These are phyloP conservation scores for Phellopilus nigrolimitatus DNA, from an alignment of 1,284 basidiomycete genomes.

Conservation along the genomic window DNA sequence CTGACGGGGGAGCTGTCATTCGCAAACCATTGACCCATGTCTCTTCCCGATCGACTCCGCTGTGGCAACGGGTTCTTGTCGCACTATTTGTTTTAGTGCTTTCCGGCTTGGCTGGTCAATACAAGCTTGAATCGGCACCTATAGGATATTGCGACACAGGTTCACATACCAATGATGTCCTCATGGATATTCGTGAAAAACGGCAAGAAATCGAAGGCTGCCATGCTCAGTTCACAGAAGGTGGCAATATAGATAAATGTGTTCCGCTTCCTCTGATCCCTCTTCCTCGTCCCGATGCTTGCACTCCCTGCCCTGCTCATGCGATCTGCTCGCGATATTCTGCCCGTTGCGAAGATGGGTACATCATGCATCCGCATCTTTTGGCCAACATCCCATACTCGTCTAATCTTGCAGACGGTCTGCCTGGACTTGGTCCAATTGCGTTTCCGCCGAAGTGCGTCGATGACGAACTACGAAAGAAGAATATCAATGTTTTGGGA, in stretches of 20 bases:
- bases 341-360: constrained; percentile 71
- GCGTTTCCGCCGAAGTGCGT: constrained; percentile 78
- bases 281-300: constrained; percentile 61
- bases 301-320: constrained; percentile 82
- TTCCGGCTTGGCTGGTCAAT: constrained; percentile 42
- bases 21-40: constrained; percentile 21
- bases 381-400: constrained; percentile 46
- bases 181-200: constrained; percentile 44
- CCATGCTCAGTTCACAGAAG: constrained; percentile 33
- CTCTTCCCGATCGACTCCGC: constrained; percentile 20
- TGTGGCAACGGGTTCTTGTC: constrained; percentile 37
- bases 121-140: constrained; percentile 61
- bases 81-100: constrained; percentile 34
- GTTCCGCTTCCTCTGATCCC: constrained; percentile 51
- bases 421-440: constrained; percentile 75
- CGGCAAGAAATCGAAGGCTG: constrained; percentile 54
- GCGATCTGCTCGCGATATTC: constrained; percentile 66
- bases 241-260: constrained; percentile 41
- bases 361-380: constrained; percentile 62
- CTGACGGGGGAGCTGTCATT: constrained; percentile 29
- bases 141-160: constrained; percentile 83
- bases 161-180: constrained; percentile 54
- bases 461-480: constrained; percentile 78
- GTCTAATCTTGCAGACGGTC: constrained; percentile 53
- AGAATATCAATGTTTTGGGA: constrained; percentile 74